These are phyloP conservation scores for Skeletonema marinoi DNA, from an alignment of 108 stramenopile species.

Conservation along the genomic window DNA sequence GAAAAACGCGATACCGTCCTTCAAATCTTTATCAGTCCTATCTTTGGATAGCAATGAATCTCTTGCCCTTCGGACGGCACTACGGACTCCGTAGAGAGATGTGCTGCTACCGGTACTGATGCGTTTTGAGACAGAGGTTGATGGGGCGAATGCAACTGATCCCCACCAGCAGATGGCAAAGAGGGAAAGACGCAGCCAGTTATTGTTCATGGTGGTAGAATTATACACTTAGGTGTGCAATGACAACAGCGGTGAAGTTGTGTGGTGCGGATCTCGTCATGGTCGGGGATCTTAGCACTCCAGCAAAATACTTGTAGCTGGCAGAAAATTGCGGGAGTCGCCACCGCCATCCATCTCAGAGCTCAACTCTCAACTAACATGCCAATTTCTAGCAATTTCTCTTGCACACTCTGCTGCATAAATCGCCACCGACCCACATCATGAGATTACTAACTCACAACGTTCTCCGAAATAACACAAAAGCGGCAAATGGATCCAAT, in stretches of 20 bases:
- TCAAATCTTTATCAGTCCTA: slow-evolving; percentile 84
- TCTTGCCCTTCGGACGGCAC: slow-evolving; percentile 47
- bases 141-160: not conserved
- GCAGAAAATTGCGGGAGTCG: no score
- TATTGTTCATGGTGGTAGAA: not conserved
- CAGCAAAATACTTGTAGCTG: no score
- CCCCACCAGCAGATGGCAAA: not conserved
- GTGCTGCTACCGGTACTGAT: not conserved
- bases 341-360: no score
- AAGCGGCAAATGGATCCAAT: slow-evolving; percentile 65
- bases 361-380: not conserved
- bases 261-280: no score
- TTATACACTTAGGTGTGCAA: no score
- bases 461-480: slow-evolving; percentile 80
- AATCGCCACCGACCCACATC: not conserved
- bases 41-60: slow-evolving; percentile 72
- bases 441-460: slow-evolving; percentile 95
- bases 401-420: not conserved
- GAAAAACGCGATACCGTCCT: slow-evolving; percentile 94
- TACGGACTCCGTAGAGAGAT: slow-evolving; percentile 44
- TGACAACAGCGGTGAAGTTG: no score
- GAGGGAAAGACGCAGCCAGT: not conserved
- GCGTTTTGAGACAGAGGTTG: not conserved
- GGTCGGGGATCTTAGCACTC: no score
- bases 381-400: no score